These are phyloP conservation scores for Tuber umbilicatum DNA, from an alignment of 495 filamentous ascomycete species.

Conservation along the genomic window DNA sequence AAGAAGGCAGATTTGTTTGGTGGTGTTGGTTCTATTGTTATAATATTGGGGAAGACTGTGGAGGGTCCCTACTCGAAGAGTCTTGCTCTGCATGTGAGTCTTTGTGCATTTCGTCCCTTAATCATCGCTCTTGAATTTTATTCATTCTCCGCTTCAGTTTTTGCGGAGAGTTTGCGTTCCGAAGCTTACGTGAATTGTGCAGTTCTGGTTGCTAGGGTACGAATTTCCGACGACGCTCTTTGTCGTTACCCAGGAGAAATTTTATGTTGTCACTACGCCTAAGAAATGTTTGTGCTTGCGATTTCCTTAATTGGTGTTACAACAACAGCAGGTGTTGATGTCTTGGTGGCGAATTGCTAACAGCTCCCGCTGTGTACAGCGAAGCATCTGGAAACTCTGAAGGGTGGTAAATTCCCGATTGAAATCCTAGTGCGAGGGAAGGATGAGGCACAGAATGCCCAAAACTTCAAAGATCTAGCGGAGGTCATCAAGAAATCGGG, in stretches of 20 bases:
- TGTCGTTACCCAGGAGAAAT: slow-evolving; percentile 74
- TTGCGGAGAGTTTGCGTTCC: background rate
- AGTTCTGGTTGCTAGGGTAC: slow-evolving; percentile 99
- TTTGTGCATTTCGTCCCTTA: background rate
- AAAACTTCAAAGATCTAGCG: slow-evolving; percentile 71
- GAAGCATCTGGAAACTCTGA: slow-evolving; percentile 85
- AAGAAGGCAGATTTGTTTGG: slow-evolving; percentile 82
- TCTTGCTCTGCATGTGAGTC: slow-evolving; percentile 82
- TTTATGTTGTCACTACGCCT: slow-evolving; percentile 87
- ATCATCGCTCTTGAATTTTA: slow-evolving; percentile 31
- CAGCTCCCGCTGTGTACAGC: slow-evolving; percentile 50
- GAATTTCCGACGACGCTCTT: slow-evolving; percentile 96
- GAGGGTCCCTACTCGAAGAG: slow-evolving; percentile 81
- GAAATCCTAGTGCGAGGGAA: slow-evolving; percentile 86
- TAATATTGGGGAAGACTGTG: slow-evolving; percentile 90
- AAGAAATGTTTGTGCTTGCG: slow-evolving; percentile 70
- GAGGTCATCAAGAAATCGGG: slow-evolving; percentile 82
- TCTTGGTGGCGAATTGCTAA: slow-evolving; percentile 35
- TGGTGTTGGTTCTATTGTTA: slow-evolving; percentile 75
- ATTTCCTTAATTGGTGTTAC: slow-evolving; percentile 2
- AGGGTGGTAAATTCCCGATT: slow-evolving; percentile 81
- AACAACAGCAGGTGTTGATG: background rate
- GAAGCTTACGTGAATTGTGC: slow-evolving; percentile 30
- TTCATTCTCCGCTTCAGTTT: slow-evolving; percentile 7
- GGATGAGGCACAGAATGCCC: slow-evolving; percentile 78